Evolutionary conservation across 768 basidiomycete genomes (phyloP), one percentile per base, ranked within the genome.

Genomic region (Tulasnella sp.): DNA sequence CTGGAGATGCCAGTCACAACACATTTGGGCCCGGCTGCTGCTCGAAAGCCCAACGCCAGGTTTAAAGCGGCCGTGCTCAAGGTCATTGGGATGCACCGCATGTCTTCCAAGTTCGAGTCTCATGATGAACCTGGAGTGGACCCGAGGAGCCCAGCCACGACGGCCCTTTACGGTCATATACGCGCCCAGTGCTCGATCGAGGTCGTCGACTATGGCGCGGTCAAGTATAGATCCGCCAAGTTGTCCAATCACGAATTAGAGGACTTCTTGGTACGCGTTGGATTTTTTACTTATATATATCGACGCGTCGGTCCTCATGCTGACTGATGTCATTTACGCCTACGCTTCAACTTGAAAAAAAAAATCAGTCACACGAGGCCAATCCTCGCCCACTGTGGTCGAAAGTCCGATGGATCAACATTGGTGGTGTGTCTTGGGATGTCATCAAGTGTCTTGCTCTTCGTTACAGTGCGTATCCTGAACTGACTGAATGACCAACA

Each of bases 321-420:
- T 38, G 34, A 38, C 34, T 38, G 5, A 15, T 38, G 7, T 38
- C 34, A 38, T 38, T 38, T 38, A 38, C 34, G 34, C 34, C 15
- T 5, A 15, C 34, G 34, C 34, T 42, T n/a, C 26, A 47, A 26
- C 13, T 15, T 17, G 38, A 30, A 23, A 26, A 34, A 49, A 19
- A 8, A 42, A 27, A 11, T n/a, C 34, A 53, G 51, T 32, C 50
- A 41, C 41, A 61, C 26, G 59, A 52, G 34, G 21, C 38, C 21
- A 41, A 44, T 19, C 27, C 52, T 11, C 50, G 59, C 15, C 59
- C 59, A 9, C 51, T 61, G 3, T 61, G 59, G 59, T n/a, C 51
- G n/a, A 61, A 54, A 29, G 59, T 61, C 1, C 50, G 59, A 19
- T 61, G 59, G 59, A 61, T 61, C 59, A 61, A 48, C 24, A 61